These are phyloP conservation scores for Solanum hybrid DNA, from an alignment of 305 asterid genomes.

Conservation along the genomic window DNA sequence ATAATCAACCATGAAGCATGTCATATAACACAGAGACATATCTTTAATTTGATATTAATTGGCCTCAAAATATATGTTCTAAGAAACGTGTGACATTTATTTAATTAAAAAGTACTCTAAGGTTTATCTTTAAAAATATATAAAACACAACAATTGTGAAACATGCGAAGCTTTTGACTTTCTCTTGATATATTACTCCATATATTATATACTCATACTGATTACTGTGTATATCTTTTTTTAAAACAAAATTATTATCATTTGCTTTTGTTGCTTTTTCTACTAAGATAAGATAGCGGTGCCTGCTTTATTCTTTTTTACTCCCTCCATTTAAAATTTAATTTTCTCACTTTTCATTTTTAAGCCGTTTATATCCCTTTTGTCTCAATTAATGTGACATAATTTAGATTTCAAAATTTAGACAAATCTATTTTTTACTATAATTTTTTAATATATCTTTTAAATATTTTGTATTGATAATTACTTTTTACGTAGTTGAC, in stretches of 20 bases:
- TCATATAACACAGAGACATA: neutral
- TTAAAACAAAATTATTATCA: neutral
- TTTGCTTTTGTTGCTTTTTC: neutral
- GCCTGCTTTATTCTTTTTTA: neutral
- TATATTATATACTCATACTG: no score
- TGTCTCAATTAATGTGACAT: no score
- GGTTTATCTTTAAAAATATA: neutral
- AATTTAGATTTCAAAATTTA: no score
- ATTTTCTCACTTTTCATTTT: neutral
- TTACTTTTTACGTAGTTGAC: no score
- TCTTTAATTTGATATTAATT: neutral
- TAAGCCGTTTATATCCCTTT: no score
- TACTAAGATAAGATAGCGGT: neutral
- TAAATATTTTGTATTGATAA: no score
- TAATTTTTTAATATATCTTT: no score
- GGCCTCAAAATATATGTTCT: neutral
- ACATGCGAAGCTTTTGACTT: neutral
- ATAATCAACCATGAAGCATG: neutral
- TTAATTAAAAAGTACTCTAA: neutral
- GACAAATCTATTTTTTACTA: rapidly evolving
- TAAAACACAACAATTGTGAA: neutral
- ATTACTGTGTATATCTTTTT: neutral
- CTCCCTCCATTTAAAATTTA: neutral
- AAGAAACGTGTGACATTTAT: neutral
- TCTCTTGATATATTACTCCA: neutral